Evolutionary conservation across 768 basidiomycete genomes (phyloP).

Genomic region (Fomitopsis serialis): DNA sequence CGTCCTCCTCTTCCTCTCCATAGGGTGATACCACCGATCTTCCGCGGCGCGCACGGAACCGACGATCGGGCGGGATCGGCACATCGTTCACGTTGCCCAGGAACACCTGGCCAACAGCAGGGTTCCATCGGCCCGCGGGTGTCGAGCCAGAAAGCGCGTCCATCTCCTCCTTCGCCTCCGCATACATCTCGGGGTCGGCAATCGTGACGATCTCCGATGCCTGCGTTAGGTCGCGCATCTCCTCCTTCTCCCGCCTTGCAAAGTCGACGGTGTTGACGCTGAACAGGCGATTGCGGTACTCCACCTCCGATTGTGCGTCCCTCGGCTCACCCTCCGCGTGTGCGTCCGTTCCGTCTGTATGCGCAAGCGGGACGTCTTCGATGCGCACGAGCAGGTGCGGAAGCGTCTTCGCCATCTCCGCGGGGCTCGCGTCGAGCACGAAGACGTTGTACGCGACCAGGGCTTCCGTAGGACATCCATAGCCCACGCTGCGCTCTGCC

Average conservation of each 20-base stretch:
- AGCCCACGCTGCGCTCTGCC: slow-evolving; percentile 31
- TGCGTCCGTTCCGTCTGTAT: slow-evolving; percentile 29
- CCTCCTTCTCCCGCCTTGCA: slow-evolving; percentile 78
- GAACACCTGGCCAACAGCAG: slow-evolving; percentile 62
- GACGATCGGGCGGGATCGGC: slow-evolving; percentile 28
- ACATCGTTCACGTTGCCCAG: slow-evolving; percentile 84
- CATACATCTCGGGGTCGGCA: slow-evolving; percentile 13
- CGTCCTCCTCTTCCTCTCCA: slow-evolving; percentile 6
- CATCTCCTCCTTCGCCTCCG: slow-evolving; percentile 4
- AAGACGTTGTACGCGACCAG: slow-evolving; percentile 70
- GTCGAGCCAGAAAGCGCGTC: slow-evolving; percentile 24
- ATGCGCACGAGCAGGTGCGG: slow-evolving; percentile 51
- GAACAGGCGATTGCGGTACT: slow-evolving; percentile 5
- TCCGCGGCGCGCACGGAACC: slow-evolving; percentile 9
- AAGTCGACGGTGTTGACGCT: slow-evolving; percentile 70
- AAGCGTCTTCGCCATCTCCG: slow-evolving; percentile 37
- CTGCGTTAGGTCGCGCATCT: slow-evolving; percentile 84
- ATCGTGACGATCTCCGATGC: slow-evolving; percentile 72
- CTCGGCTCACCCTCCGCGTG: slow-evolving; percentile 17
- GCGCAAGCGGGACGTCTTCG: slow-evolving; percentile 32
- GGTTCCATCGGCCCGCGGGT: slow-evolving; percentile 45
- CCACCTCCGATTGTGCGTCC: neutral
- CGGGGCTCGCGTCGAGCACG: slow-evolving; percentile 55
- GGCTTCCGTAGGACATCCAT: slow-evolving; percentile 14
- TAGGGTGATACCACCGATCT: neutral